Base-by-base conservation (phyloP, 345 rosid genomes). In the Psidium friedrichsthalianum region DNA sequence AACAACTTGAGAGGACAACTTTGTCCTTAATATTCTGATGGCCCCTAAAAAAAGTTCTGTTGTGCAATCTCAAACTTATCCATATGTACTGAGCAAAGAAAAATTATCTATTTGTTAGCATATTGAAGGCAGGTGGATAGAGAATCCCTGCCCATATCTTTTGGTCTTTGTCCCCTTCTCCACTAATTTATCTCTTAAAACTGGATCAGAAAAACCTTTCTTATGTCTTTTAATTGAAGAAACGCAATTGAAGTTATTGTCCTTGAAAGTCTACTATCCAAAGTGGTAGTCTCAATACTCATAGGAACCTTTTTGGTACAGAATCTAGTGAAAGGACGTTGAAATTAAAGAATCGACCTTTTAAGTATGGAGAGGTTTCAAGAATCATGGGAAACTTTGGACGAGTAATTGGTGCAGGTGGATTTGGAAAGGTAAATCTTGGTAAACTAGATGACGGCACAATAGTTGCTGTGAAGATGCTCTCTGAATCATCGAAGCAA, bases 391-490 rank as follows among this genome's bases (percentile, higher is more conserved):
- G 87, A 14, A 88, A 88, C 59, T 89, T 89, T 15, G 27, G 53
- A 15, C 80, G 14, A 14, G 54, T 59, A 29, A 42, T 85, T 82
- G 90, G 82, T 58, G 86, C 40, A 64, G 91, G 92, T n/a, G 88
- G 88, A 22, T 90, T 89, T 29, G 91, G 91, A 84, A 84, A 86
- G 24, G 90, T 88, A 29, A 88, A 86, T 69, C 84, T 57, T 64
- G 92, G 92, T 36, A 58, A 3, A 36, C 40, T 89, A 27, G 74
- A 82, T 53, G 57, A 88, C 18, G 80, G 88, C 24, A 58, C 74
- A 16, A n/a, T 36, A 55, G 90, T 89, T 4, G 92, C 89, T 12
- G 87, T 89, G 6, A 90, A 91, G 85, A 74, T 89, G 27, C 83
- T 89, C 8, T 87, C 90, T 53, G 16, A 53, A n/a, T 74, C 84